Evolutionary conservation across 2,329 filamentous ascomycete species (phyloP).

Genomic region (Neonectria sp.): DNA sequence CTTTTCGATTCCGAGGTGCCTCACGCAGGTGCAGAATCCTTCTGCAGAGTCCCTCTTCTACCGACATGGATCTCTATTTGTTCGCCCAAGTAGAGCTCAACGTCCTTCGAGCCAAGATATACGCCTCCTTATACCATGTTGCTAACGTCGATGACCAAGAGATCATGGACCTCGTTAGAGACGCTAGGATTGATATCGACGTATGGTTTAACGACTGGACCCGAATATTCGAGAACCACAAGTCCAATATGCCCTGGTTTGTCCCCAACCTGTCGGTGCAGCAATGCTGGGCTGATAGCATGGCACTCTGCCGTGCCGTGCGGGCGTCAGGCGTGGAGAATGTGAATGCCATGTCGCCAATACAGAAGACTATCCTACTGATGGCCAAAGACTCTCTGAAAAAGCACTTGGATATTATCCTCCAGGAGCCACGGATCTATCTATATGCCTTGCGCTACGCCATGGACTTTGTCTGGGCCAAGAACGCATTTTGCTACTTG

Average conservation of each 20-base stretch:
- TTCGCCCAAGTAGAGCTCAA: conserved; percentile 66
- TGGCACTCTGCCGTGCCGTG: not conserved
- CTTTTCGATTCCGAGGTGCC: conserved; percentile 56
- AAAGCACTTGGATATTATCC: not conserved
- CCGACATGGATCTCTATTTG: conserved; percentile 64
- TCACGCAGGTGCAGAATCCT: conserved; percentile 62
- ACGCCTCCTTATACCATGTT: conserved; percentile 50
- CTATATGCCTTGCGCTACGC: not conserved
- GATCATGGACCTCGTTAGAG: conserved; percentile 58
- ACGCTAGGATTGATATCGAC: conserved; percentile 63
- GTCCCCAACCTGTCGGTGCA: not conserved
- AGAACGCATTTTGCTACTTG: conserved; percentile 3
- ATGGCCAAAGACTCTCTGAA: conserved; percentile 8
- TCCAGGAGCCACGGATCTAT: not conserved
- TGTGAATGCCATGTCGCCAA: not conserved
- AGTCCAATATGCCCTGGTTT: not conserved
- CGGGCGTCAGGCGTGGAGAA: not conserved
- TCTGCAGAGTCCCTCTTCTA: conserved; percentile 59
- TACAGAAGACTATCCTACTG: not conserved
- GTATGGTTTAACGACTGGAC: conserved; percentile 62
- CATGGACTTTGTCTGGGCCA: conserved; percentile 12
- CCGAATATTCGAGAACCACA: conserved; percentile 43
- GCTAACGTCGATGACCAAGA: conserved; percentile 51
- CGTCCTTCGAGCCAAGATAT: conserved; percentile 52
- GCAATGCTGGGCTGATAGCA: not conserved